Percentiles rank a stretch among this genome's conserved stretches.
phyloP scores from a whole-genome alignment of 2,329 filamentous ascomycete species.

The Xylariaceae sp. region DNA sequence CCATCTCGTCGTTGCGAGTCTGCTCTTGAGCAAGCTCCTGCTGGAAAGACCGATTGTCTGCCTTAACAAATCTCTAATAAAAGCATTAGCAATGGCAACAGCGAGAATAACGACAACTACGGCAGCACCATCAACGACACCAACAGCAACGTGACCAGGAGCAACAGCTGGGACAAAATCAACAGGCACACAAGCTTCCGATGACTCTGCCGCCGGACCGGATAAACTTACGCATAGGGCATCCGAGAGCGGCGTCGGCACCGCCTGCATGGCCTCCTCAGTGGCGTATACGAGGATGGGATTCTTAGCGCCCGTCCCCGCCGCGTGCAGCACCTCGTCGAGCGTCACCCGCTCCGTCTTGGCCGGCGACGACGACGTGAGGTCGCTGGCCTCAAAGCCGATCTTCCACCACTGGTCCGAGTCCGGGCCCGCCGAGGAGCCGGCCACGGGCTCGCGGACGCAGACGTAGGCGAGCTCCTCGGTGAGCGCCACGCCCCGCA shows the following conservation, averaged over 20 bases:
- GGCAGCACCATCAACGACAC: no score
- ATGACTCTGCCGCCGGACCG: neutral
- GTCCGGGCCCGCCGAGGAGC: constrained; percentile 16
- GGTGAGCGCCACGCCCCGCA: constrained; percentile 44
- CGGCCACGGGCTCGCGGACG: constrained; percentile 32
- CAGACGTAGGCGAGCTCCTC: constrained; percentile 44
- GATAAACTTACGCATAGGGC: constrained; percentile 26
- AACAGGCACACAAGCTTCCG: no score
- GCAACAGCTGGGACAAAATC: no score
- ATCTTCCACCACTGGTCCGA: constrained; percentile 54
- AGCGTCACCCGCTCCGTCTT: constrained; percentile 41
- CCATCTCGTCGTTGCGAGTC: constrained; percentile 10
- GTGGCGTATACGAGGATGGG: constrained; percentile 47
- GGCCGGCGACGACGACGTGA: constrained; percentile 36
- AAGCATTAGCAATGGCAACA: constrained; percentile 10
- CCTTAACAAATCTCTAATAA: constrained; percentile 38
- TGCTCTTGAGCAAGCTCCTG: constrained; percentile 38
- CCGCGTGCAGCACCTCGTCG: constrained; percentile 36
- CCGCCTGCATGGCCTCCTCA: constrained; percentile 35
- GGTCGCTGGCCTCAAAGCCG: constrained; percentile 31
- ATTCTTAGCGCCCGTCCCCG: constrained; percentile 40
- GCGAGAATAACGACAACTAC: neutral
- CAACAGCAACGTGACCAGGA: neutral
- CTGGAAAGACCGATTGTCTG: constrained; percentile 45
- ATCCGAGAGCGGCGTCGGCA: constrained; percentile 30